Evolutionary conservation across 805 yeast genomes (phyloP).

Genomic region (Schwanniomyces polymorphus): DNA sequence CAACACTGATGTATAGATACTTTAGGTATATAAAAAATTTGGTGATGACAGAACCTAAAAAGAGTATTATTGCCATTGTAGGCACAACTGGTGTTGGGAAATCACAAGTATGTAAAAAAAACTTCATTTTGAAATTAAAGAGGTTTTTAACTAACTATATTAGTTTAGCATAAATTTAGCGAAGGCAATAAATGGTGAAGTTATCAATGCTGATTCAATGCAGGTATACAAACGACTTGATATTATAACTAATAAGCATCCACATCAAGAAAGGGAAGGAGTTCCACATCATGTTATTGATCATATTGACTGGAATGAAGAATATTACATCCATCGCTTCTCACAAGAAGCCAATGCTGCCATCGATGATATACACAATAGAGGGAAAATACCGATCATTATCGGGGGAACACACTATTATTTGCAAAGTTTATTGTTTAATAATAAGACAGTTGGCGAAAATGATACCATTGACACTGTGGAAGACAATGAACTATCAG

Average conservation of each 20-base stretch:
- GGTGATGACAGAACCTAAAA: slow-evolving; percentile 31
- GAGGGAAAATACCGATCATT: slow-evolving; percentile 79
- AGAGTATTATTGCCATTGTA: slow-evolving; percentile 59
- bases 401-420: slow-evolving; percentile 98
- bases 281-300: slow-evolving; percentile 86
- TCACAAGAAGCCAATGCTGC: slow-evolving; percentile 64
- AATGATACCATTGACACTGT: slow-evolving; percentile 7
- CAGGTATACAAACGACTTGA: slow-evolving; percentile 80
- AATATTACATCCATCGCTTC: slow-evolving; percentile 79
- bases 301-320: slow-evolving; percentile 77
- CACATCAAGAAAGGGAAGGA: slow-evolving; percentile 70
- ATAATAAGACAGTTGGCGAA: slow-evolving; percentile 60
- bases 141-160: not conserved
- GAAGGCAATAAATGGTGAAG: slow-evolving; percentile 73
- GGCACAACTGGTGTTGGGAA: slow-evolving; percentile 98
- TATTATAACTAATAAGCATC: slow-evolving; percentile 90
- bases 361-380: slow-evolving; percentile 61
- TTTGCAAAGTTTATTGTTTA: slow-evolving; percentile 72
- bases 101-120: slow-evolving; percentile 59
- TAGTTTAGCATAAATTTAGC: slow-evolving; percentile 78
- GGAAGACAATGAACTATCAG: slow-evolving; percentile 27
- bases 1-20: slow-evolving; percentile 10
- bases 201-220: slow-evolving; percentile 96
- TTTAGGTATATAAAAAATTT: slow-evolving; percentile 20
- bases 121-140: not conserved